Evolutionary conservation across 2,329 filamentous ascomycete species (phyloP).

Genomic region (Thelonectria olida): DNA sequence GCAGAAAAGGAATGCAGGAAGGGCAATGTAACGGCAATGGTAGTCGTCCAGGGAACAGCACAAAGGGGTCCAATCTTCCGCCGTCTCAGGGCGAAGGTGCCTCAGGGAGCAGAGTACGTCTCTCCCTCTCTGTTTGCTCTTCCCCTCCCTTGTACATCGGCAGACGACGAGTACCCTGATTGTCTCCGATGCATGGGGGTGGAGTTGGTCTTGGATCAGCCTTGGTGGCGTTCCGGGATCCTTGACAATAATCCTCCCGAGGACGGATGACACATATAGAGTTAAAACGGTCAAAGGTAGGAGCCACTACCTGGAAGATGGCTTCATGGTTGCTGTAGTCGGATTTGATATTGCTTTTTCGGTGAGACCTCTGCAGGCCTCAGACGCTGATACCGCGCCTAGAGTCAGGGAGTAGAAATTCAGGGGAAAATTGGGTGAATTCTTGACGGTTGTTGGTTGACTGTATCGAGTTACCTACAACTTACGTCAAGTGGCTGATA

Average conservation of each 20-base stretch:
- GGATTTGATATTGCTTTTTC: background rate
- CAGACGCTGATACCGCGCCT: too few species aligned
- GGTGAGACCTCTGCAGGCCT: background rate
- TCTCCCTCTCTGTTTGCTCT: background rate
- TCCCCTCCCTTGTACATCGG: background rate
- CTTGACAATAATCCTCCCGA: background rate
- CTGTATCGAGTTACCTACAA: too few species aligned
- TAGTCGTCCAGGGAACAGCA: background rate
- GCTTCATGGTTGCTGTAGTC: background rate
- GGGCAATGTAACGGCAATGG: background rate
- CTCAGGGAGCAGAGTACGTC: too few species aligned
- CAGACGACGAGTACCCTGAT: background rate
- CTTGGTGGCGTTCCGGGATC: background rate
- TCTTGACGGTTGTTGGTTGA: too few species aligned
- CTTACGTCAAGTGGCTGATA: background rate
- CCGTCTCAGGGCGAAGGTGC: too few species aligned
- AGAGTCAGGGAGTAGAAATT: background rate
- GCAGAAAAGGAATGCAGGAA: background rate
- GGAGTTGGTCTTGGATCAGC: background rate
- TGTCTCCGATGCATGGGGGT: conserved; percentile 1
- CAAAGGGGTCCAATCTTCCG: too few species aligned
- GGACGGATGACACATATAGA: background rate
- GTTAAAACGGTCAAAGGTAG: background rate
- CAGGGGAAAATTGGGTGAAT: background rate
- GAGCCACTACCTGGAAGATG: background rate